Percentiles rank a stretch among this genome's conserved stretches.
Evolutionary conservation across 192 early-diverging fungal genomes (phyloP).

Genomic region (Phlyctochytrium planicorne): DNA sequence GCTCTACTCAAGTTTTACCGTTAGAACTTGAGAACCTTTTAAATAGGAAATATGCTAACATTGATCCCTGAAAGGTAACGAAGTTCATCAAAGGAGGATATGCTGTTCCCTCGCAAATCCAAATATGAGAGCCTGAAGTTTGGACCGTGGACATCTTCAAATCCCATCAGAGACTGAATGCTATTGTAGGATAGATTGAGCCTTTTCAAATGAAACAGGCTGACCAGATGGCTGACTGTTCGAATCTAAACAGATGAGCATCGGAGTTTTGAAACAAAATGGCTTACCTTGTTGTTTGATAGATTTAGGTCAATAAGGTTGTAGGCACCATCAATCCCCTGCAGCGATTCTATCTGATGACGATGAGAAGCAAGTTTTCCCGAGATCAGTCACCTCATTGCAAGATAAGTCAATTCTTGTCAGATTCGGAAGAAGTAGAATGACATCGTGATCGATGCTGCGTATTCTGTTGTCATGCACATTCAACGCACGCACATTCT

Average conservation of each 20-base stretch:
- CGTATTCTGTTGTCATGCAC: constrained; percentile 31
- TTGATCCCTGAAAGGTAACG: too few species aligned
- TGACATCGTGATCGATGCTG: constrained; percentile 12
- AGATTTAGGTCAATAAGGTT: constrained; percentile 37
- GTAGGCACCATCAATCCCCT: constrained; percentile 19
- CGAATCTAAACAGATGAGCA: constrained; percentile 31
- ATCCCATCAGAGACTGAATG: constrained; percentile 28
- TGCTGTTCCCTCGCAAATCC: constrained; percentile 42
- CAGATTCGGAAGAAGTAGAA: constrained; percentile 17
- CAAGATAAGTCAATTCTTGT: constrained; percentile 32
- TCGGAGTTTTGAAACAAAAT: background rate
- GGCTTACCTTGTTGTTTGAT: constrained; percentile 39
- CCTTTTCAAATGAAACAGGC: constrained; percentile 8
- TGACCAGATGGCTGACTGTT: constrained; percentile 15
- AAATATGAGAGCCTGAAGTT: constrained; percentile 14
- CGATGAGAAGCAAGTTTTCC: too few species aligned
- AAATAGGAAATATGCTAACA: background rate
- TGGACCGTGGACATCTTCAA: constrained; percentile 3
- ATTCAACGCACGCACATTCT: background rate
- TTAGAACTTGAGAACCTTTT: background rate
- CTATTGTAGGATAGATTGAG: constrained; percentile 45
- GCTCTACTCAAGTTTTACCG: background rate
- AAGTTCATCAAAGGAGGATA: constrained; percentile 5
- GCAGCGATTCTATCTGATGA: constrained; percentile 28
- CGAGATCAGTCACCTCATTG: constrained; percentile 27